phyloP scores from a whole-genome alignment of 2,329 filamentous ascomycete species.

The Neospermospora avenae region DNA sequence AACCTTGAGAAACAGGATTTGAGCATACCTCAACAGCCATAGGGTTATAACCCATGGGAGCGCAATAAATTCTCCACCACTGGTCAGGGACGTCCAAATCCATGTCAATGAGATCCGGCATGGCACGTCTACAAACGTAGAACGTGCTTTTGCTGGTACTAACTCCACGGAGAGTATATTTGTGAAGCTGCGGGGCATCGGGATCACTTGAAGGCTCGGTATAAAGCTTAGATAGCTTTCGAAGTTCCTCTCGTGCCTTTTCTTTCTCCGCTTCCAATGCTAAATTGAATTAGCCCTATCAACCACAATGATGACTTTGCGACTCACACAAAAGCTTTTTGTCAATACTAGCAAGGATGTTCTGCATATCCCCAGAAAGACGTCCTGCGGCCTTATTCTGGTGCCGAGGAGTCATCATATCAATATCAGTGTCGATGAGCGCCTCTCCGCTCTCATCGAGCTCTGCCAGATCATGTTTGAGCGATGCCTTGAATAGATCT shows the following conservation, averaged over 20 bases:
- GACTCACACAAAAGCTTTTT: conserved; percentile 32
- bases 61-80: conserved; percentile 54
- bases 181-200: conserved; percentile 30
- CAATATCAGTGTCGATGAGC: conserved; percentile 16
- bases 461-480: conserved; percentile 33
- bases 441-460: conserved; percentile 13
- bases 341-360: conserved; percentile 33
- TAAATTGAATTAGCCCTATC: conserved; percentile 23
- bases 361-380: conserved; percentile 30
- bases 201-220: conserved; percentile 30
- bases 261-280: conserved; percentile 33
- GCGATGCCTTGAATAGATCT: conserved; percentile 30
- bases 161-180: conserved; percentile 51
- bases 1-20: not conserved
- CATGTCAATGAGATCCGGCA: conserved; percentile 43
- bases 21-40: conserved; percentile 47
- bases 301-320: not conserved
- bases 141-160: conserved; percentile 45
- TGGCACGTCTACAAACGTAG: conserved; percentile 48
- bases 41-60: conserved; percentile 39
- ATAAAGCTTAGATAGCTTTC: conserved; percentile 41
- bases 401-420: conserved; percentile 7
- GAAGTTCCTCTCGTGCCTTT: conserved; percentile 30
- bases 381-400: conserved; percentile 16
- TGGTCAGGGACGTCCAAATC: conserved; percentile 39